Percentiles rank a stretch among this genome's conserved stretches.
phyloP scores from a whole-genome alignment of 1,284 basidiomycete genomes.

The Neolentinus lepideus region DNA sequence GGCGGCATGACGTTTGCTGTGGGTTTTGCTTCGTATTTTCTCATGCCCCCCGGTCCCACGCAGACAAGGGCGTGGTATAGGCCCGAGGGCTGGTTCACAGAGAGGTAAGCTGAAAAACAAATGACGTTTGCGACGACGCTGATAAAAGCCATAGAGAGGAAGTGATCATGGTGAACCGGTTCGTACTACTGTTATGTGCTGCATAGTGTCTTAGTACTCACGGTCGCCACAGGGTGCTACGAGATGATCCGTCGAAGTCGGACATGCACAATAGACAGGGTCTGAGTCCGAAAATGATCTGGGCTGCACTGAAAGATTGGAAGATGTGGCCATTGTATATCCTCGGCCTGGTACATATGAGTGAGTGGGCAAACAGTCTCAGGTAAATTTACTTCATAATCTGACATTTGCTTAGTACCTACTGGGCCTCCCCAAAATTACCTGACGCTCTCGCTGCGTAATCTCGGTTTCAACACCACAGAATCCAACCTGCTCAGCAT shows the following conservation, averaged over 20 bases:
- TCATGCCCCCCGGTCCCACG: conserved; percentile 64
- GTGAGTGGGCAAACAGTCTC: background rate
- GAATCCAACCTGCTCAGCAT: conserved; percentile 56
- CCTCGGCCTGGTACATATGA: conserved; percentile 18
- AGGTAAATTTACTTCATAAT: background rate
- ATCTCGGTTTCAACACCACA: conserved; percentile 57
- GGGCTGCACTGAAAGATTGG: conserved; percentile 53
- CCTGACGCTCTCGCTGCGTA: conserved; percentile 54
- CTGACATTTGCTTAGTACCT: conserved; percentile 28
- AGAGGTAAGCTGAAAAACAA: conserved; percentile 28
- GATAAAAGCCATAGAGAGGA: conserved; percentile 30
- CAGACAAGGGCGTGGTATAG: conserved; percentile 63
- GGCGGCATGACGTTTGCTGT: conserved; percentile 45
- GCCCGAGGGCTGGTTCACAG: conserved; percentile 66
- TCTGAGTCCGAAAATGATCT: conserved; percentile 46
- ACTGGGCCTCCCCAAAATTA: conserved; percentile 45
- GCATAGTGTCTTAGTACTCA: conserved; percentile 16
- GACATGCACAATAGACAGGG: conserved; percentile 79
- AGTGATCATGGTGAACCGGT: conserved; percentile 52
- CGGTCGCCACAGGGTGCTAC: conserved; percentile 50
- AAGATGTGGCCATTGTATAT: conserved; percentile 69
- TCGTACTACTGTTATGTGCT: background rate
- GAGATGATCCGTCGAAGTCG: conserved; percentile 66
- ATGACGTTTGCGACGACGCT: background rate
- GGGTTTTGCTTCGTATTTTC: conserved; percentile 55